A percentile compares a stretch with the other conserved stretches of the same genome.
Evolutionary conservation across 2,329 filamentous ascomycete species (phyloP).

Genomic region (Diplodia scrobiculata): DNA sequence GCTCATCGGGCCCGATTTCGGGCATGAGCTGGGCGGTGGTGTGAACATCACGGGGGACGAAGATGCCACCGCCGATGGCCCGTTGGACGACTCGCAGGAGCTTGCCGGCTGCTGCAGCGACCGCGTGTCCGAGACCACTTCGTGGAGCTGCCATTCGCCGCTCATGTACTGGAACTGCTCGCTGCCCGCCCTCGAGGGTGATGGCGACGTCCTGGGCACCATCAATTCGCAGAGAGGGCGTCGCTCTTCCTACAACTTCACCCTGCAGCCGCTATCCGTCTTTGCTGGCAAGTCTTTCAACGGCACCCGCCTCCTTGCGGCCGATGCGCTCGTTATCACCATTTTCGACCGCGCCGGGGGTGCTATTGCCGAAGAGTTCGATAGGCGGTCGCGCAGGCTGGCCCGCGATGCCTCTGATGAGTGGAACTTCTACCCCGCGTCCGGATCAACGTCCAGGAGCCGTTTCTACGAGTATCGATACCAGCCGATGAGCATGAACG

Average conservation of each 20-base stretch:
- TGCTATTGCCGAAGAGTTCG: slow-evolving; percentile 66
- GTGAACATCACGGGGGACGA: slow-evolving; percentile 30
- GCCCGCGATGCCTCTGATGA: slow-evolving; percentile 53
- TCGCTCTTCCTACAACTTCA: slow-evolving; percentile 70
- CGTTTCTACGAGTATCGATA: slow-evolving; percentile 79
- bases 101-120: slow-evolving; percentile 29
- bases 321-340: slow-evolving; percentile 77
- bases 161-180: slow-evolving; percentile 78
- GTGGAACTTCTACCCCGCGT: slow-evolving; percentile 67
- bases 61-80: slow-evolving; percentile 29
- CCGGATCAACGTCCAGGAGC: slow-evolving; percentile 58
- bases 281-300: slow-evolving; percentile 80
- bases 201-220: slow-evolving; percentile 66
- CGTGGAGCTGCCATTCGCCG: slow-evolving; percentile 81
- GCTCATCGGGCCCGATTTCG: slow-evolving; percentile 58
- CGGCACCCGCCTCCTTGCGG: slow-evolving; percentile 66
- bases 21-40: slow-evolving; percentile 20
- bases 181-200: slow-evolving; percentile 58
- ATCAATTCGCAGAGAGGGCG: slow-evolving; percentile 66
- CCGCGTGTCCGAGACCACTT: slow-evolving; percentile 16
- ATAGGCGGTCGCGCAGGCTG: slow-evolving; percentile 59
- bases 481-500: slow-evolving; percentile 68
- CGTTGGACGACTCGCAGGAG: slow-evolving; percentile 13
- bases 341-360: slow-evolving; percentile 69
- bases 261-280: slow-evolving; percentile 74